Evolutionary conservation across 176 grass and related monocot species (phyloP), one percentile per base, ranked within the genome.

Genomic region (Thalia dealbata): DNA sequence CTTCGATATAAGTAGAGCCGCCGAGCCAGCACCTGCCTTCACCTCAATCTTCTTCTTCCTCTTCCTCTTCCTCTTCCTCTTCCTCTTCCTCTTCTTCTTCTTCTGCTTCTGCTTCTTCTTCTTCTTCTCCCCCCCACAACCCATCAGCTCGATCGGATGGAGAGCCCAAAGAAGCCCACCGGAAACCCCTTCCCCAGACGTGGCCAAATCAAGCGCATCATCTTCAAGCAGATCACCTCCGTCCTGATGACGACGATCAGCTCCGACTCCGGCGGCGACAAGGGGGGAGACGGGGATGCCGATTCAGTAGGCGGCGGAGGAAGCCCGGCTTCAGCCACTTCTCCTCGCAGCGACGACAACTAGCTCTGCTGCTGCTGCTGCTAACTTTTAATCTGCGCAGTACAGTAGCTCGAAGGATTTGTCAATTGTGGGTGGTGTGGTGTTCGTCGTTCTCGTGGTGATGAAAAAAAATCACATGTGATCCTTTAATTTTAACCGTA

Each of bases 161-260:
- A 15, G 27, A 64, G 14, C 27, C 27, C 15, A 24, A 64, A 76
- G 80, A 69, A 64, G 61, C 69, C 87, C 25, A 58, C 78, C 3
- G 86, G 83, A 51, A 91, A 85, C 78, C 88, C 85, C 35, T 77
- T 68, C 78, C 88, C 83, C 6, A 78, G 80, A 76, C 73, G 92
- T 61, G 92, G 92, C 13, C 79, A 89, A 67, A 75, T 96, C 66
- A 96, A 86, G 83, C 73, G 76, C 67, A 78, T 21, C 28, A 91
- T 96, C 60, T 41, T 50, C 32, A 86, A 41, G 67, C 67, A 84
- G 15, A 35, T 96, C 48, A 10, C 59, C 32, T 61, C 50, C 0
- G 71, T 64, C 3, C 22, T 91, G 25, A 62, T n/a, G n/a, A n/a
- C n/a, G n/a, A n/a, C n/a, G n/a, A n/a, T n/a, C n/a, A n/a, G 38